Evolutionary conservation across 2,329 filamentous ascomycete species (phyloP).

Genomic region (Cercospora sojina): DNA sequence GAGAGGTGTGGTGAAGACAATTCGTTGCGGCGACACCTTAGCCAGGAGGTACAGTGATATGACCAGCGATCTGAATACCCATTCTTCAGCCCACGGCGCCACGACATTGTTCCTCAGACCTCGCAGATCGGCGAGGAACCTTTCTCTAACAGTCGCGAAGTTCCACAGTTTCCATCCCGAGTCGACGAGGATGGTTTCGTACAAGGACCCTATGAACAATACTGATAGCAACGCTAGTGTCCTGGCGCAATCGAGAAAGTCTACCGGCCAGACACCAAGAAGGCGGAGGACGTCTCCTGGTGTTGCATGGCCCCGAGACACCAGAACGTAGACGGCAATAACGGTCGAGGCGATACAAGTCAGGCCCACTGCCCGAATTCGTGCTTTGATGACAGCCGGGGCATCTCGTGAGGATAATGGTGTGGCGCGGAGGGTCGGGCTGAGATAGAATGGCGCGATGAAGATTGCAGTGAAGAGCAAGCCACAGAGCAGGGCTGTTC

Average conservation of each 20-base stretch:
- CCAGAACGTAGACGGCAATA: constrained; percentile 66
- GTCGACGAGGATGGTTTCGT: constrained; percentile 73
- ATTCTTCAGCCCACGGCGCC: constrained; percentile 84
- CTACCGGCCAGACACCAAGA: constrained; percentile 79
- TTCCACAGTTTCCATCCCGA: constrained; percentile 61
- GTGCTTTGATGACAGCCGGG: constrained; percentile 81
- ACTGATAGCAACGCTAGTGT: constrained; percentile 70
- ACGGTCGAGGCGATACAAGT: constrained; percentile 70
- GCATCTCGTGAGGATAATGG: constrained; percentile 78
- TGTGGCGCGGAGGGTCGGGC: constrained; percentile 74
- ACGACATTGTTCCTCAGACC: constrained; percentile 85
- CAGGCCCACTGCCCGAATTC: constrained; percentile 74
- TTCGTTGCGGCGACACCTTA: constrained; percentile 53
- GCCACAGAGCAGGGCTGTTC: constrained; percentile 35
- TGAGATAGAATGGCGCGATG: constrained; percentile 87
- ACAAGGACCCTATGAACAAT: constrained; percentile 82
- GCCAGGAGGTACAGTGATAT: constrained; percentile 79
- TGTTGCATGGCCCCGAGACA: constrained; percentile 52
- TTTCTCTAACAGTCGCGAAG: constrained; percentile 52
- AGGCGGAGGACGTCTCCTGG: constrained; percentile 61
- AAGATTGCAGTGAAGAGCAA: constrained; percentile 83
- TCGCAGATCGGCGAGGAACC: constrained; percentile 69
- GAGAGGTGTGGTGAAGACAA: constrained; percentile 78
- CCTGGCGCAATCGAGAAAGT: constrained; percentile 49
- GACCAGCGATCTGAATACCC: constrained; percentile 86